Percentiles rank a stretch among this genome's conserved stretches.
These are phyloP conservation scores for Naganishia liquefaciens DNA, from an alignment of 1,284 basidiomycete genomes.

Conservation along the genomic window DNA sequence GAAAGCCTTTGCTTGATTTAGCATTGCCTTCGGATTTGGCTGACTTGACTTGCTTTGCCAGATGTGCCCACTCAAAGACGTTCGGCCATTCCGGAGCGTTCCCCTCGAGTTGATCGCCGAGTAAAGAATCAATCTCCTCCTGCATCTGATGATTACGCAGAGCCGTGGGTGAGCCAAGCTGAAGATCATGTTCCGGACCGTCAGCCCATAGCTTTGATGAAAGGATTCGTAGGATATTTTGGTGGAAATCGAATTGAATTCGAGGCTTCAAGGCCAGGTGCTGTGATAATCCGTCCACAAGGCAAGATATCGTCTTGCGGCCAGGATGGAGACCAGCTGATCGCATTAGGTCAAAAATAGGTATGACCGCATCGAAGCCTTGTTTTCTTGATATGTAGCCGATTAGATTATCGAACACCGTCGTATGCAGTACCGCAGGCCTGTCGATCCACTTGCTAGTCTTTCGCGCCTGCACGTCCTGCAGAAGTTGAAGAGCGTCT, in stretches of 20 bases:
- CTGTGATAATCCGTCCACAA: slow-evolving; percentile 7
- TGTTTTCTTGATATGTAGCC: background rate
- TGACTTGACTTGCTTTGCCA: background rate
- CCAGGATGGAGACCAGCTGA: background rate
- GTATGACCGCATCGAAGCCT: slow-evolving; percentile 6
- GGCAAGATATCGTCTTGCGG: slow-evolving; percentile 2
- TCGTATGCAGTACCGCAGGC: slow-evolving; percentile 3
- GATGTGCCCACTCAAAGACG: slow-evolving; percentile 7
- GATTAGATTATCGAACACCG: slow-evolving; percentile 6
- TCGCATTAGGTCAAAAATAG: slow-evolving; percentile 10
- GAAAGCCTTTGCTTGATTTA: background rate
- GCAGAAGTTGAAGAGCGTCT: background rate
- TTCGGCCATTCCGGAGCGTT: background rate
- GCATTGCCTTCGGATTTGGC: background rate
- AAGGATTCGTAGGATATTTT: background rate
- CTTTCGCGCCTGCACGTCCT: background rate
- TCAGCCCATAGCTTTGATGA: background rate
- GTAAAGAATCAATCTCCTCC: slow-evolving; percentile 6
- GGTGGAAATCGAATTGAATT: background rate
- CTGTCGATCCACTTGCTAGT: slow-evolving; percentile 2
- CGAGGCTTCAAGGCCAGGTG: background rate
- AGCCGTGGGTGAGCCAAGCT: background rate
- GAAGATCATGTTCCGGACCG: background rate
- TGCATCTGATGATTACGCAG: slow-evolving; percentile 17
- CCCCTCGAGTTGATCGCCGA: background rate